Conservation (phyloP, 495 filamentous ascomycete species). For the Hypoxylon lienhwacheense region DNA sequence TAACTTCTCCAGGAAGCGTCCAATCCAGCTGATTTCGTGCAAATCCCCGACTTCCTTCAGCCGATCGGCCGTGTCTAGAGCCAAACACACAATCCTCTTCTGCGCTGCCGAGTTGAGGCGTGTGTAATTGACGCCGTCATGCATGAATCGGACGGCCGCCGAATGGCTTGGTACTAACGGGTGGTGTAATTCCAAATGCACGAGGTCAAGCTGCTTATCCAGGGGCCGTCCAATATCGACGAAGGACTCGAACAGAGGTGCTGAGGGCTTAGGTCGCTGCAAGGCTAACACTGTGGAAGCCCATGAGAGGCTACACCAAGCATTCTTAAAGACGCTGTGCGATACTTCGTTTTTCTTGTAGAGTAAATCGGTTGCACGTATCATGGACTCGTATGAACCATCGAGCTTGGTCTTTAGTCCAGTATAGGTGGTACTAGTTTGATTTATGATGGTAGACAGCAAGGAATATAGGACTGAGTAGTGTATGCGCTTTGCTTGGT, state of each 20-base stretch:
- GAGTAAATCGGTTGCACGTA: constrained; percentile 37
- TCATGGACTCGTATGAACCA: constrained; percentile 40
- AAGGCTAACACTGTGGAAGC: constrained; percentile 40
- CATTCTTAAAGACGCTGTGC: constrained; percentile 4
- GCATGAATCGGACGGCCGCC: constrained; percentile 43
- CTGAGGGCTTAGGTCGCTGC: constrained; percentile 37
- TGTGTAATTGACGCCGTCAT: not conserved
- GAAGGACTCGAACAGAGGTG: constrained; percentile 45
- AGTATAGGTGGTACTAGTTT: constrained; percentile 13
- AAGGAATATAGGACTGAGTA: constrained; percentile 18
- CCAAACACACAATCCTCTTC: constrained; percentile 27
- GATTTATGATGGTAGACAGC: constrained; percentile 34
- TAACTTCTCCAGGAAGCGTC: constrained; percentile 21
- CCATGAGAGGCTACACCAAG: constrained; percentile 41
- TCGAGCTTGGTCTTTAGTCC: constrained; percentile 35
- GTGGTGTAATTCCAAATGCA: constrained; percentile 49
- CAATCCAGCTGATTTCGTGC: constrained; percentile 34
- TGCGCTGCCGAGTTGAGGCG: not conserved
- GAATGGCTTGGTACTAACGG: constrained; percentile 42
- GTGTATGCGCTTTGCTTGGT: not conserved
- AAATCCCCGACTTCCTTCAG: constrained; percentile 27
- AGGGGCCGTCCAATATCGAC: constrained; percentile 34
- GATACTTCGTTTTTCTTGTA: constrained; percentile 12
- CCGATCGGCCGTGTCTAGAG: constrained; percentile 33
- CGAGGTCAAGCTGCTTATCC: constrained; percentile 28